A percentile compares a stretch with the other conserved stretches of the same genome.
Evolutionary conservation across 192 early-diverging fungal species (phyloP).

Genomic region (Backusella liffmaniae): DNA sequence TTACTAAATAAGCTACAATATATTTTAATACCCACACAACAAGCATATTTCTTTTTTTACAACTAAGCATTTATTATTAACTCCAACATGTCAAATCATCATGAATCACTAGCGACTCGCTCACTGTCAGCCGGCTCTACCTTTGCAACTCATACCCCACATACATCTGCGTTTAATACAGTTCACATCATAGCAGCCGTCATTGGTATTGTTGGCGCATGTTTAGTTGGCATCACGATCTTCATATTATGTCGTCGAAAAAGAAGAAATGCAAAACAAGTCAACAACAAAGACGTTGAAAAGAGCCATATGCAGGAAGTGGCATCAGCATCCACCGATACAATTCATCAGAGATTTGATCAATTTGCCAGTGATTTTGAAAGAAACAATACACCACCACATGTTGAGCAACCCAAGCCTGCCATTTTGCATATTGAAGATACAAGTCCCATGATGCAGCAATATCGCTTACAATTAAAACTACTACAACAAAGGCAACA

Average conservation of each 20-base stretch:
- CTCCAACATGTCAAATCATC: neutral
- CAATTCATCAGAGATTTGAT: neutral
- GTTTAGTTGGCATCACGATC: constrained; percentile 4
- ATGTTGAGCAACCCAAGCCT: neutral
- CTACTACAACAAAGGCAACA: neutral
- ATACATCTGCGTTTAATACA: constrained; percentile 3
- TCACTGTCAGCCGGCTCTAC: neutral
- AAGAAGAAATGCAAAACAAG: neutral
- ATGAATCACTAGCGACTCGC: neutral
- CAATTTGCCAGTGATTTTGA: constrained; percentile 20
- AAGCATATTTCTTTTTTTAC: neutral
- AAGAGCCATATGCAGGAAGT: neutral
- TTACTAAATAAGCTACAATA: neutral
- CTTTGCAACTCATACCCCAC: constrained; percentile 6
- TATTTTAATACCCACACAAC: neutral
- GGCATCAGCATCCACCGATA: neutral
- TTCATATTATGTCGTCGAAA: neutral
- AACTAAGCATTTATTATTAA: neutral
- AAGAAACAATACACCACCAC: neutral
- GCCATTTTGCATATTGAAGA: neutral
- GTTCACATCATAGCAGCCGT: constrained; percentile 17
- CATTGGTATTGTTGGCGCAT: neutral
- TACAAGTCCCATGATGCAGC: constrained; percentile 18
- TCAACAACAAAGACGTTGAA: constrained; percentile 13
- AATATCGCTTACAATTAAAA: constrained; percentile 10